These are phyloP conservation scores for Fraxinus excelsior DNA, from an alignment of 257 asterid genomes.

Conservation along the genomic window DNA sequence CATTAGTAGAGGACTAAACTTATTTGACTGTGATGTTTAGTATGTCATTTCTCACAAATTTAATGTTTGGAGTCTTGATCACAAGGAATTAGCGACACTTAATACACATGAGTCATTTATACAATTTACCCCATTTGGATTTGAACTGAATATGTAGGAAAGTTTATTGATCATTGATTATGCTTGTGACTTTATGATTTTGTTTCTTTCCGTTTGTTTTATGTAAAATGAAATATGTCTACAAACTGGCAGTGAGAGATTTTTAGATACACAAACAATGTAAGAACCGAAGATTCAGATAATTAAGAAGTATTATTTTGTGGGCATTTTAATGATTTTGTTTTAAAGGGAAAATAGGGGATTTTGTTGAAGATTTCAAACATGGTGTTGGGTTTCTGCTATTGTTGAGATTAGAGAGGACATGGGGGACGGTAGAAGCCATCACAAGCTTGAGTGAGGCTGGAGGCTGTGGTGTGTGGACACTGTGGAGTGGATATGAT, in stretches of 20 bases:
- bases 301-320: conserved; percentile 29
- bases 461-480: conserved; percentile 25
- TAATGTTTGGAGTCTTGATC: too few species aligned
- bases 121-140: too few species aligned
- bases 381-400: conserved; percentile 20
- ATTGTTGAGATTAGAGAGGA: conserved; percentile 53
- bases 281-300: conserved; percentile 21
- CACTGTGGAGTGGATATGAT: conserved; percentile 17
- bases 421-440: conserved; percentile 67
- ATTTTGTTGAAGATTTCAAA: not conserved
- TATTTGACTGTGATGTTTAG: too few species aligned
- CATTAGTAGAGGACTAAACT: too few species aligned
- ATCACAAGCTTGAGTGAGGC: conserved; percentile 52
- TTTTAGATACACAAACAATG: conserved; percentile 33
- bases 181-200: too few species aligned
- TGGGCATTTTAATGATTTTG: conserved; percentile 32
- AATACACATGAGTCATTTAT: too few species aligned
- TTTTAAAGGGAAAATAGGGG: not conserved
- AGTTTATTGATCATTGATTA: too few species aligned
- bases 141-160: too few species aligned
- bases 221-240: too few species aligned
- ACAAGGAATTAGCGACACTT: too few species aligned
- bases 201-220: too few species aligned
- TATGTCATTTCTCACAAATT: too few species aligned
- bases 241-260: not conserved